A percentile compares a stretch with the other conserved stretches of the same genome.
Conservation (phyloP, 139 green algal species). For the Yamagishiella unicocca region DNA sequence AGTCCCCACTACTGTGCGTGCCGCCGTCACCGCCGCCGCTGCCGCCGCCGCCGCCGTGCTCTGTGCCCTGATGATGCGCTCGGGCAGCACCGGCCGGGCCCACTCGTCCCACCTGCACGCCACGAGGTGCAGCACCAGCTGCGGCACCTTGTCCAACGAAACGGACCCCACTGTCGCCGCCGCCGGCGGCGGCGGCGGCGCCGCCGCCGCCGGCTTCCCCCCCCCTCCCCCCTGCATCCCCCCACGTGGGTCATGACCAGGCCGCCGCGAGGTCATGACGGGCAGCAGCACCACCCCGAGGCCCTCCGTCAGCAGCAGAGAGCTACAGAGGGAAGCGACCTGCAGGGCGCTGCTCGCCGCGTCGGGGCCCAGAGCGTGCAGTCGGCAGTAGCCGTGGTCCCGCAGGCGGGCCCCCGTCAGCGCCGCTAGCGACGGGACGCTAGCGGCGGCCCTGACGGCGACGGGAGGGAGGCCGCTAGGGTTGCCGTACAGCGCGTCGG, state of each 20-base stretch:
- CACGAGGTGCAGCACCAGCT: slow-evolving; percentile 29
- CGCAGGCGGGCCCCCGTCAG: not conserved
- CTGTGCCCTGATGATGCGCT: not conserved
- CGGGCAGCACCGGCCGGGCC: not conserved
- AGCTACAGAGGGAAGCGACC: not conserved
- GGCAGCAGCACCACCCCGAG: not conserved
- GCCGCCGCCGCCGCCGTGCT: not conserved
- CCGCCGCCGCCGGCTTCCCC: no score
- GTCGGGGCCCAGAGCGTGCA: not conserved
- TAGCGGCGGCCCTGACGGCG: not conserved
- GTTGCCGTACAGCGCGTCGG: not conserved
- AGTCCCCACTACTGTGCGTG: not conserved
- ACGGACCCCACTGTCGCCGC: not conserved
- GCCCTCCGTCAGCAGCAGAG: not conserved
- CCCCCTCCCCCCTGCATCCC: not conserved
- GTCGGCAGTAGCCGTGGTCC: not conserved
- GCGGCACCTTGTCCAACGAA: slow-evolving; percentile 13
- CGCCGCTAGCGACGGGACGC: not conserved
- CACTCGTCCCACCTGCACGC: not conserved
- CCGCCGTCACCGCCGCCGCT: not conserved
- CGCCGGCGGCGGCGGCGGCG: not conserved
- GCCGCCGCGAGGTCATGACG: not conserved
- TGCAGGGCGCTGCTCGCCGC: not conserved
- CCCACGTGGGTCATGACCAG: no score
- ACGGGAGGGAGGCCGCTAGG: not conserved